Conservation (phyloP, 345 rosid genomes). For the Odontarrhena argentea region DNA sequence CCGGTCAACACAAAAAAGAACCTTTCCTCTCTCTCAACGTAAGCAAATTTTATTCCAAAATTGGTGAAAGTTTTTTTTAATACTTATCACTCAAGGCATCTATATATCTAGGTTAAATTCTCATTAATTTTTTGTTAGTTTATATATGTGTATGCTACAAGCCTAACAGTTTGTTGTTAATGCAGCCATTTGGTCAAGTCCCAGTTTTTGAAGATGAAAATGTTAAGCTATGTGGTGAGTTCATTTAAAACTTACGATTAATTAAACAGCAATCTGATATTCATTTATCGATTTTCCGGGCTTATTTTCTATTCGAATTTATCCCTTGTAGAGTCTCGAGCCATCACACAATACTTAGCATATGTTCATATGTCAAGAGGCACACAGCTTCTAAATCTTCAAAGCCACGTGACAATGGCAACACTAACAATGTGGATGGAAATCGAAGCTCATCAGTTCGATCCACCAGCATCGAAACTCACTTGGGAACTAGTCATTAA, state of each 20-base stretch:
- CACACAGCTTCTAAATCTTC: slow-evolving; percentile 34
- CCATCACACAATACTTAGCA: slow-evolving; percentile 43
- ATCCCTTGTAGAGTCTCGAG: slow-evolving; percentile 38
- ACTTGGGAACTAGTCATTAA: slow-evolving; percentile 36
- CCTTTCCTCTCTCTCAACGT: slow-evolving; percentile 57
- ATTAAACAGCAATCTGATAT: background rate
- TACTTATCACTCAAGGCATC: slow-evolving; percentile 20
- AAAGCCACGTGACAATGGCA: slow-evolving; percentile 37
- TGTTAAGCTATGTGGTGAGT: slow-evolving; percentile 64
- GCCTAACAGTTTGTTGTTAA: slow-evolving; percentile 16
- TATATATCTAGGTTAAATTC: background rate
- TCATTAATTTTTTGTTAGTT: background rate
- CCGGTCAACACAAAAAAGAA: slow-evolving; percentile 61
- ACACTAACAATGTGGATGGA: slow-evolving; percentile 43
- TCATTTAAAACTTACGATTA: background rate
- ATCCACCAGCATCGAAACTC: slow-evolving; percentile 42
- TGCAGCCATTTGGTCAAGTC: slow-evolving; percentile 53
- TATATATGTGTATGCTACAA: background rate
- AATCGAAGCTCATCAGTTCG: slow-evolving; percentile 65
- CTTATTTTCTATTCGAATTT: background rate
- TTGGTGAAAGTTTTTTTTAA: background rate
- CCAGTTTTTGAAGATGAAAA: slow-evolving; percentile 50
- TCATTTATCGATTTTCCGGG: background rate
- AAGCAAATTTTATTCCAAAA: slow-evolving; percentile 9
- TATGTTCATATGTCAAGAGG: slow-evolving; percentile 40